Base-by-base conservation (phyloP, 164 flowering plant genomes). In the Aristolochia fimbriata region DNA sequence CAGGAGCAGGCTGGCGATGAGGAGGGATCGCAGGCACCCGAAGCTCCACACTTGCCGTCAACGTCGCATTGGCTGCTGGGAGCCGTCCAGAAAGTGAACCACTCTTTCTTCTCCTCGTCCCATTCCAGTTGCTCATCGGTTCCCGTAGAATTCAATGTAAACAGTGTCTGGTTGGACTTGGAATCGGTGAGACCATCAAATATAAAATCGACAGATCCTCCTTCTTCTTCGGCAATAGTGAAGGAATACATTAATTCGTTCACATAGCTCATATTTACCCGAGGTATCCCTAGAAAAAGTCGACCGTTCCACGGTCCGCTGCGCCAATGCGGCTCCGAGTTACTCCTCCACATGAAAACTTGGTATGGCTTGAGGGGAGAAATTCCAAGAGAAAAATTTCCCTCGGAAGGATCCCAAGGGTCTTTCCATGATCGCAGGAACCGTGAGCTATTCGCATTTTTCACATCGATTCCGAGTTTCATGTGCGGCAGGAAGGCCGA, bases 1-100 rank as follows among this genome's bases (percentile, higher is more conserved):
- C 81, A 78, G 33, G 69, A 63, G 43, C 82, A 80, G 11, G 74
- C 68, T 49, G 43, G 52, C 14, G 52, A 20, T 0, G 19, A 17
- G 4, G 14, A 20, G 12, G 52, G 3, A 49, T 49, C 14, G 22
- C 52, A 15, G 52, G 4, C 22, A 4, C 52, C 22, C 7, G 0
- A 49, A 49, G 19, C 19, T 20, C 52, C 52, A 49, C 52, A 49
- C 19, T 2, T 49, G 14, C 14, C 22, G 14, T 49, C 2, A 49
- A 49, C 22, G 22, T 49, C 52, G 22, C 52, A 49, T 49, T 17
- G 19, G 14, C 14, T 49, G 4, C 4, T 13, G 9, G 10, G 22
- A 17, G 52, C 52, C 22, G 52, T 17, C 52, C 52, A 49, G 22
- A 7, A 17, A 49, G 22, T 2, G 14, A 49, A 49, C 52, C 19